These are phyloP conservation scores for Trametes maxima DNA, from an alignment of 768 basidiomycete genomes.

Conservation along the genomic window DNA sequence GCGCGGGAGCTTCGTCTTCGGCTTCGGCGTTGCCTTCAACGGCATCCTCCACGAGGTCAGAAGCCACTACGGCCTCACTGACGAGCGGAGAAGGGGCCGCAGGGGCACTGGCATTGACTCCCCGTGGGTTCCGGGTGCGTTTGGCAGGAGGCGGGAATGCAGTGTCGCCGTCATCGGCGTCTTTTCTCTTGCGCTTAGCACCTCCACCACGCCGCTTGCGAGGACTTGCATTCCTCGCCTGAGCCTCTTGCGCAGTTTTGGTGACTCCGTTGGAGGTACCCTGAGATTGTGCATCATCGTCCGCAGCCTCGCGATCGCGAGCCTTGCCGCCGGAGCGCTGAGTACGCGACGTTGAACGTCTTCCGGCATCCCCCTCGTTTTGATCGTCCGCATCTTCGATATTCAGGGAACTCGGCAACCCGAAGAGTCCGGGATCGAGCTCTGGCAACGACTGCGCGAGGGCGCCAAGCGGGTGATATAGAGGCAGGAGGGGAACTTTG, in stretches of 20 bases:
- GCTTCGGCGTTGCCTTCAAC: constrained; percentile 28
- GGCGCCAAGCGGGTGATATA: constrained; percentile 68
- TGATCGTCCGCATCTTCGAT: constrained; percentile 34
- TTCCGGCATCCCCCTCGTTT: constrained; percentile 43
- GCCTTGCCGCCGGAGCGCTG: constrained; percentile 53
- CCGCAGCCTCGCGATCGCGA: constrained; percentile 43
- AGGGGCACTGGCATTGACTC: constrained; percentile 29
- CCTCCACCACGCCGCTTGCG: constrained; percentile 52
- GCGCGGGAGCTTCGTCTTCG: constrained; percentile 36
- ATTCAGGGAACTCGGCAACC: constrained; percentile 49
- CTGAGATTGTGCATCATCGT: constrained; percentile 35
- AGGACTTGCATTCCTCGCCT: constrained; percentile 41
- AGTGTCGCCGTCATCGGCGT: constrained; percentile 61
- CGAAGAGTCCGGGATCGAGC: constrained; percentile 58
- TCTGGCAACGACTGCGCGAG: constrained; percentile 68
- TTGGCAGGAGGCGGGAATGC: constrained; percentile 69
- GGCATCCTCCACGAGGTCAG: constrained; percentile 35
- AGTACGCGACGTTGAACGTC: constrained; percentile 47
- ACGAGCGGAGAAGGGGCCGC: constrained; percentile 31
- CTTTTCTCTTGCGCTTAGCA: constrained; percentile 59
- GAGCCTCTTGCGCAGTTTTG: constrained; percentile 34
- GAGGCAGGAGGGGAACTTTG: constrained; percentile 42
- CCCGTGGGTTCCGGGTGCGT: constrained; percentile 57
- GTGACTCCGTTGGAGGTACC: constrained; percentile 28
- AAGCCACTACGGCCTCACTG: constrained; percentile 42